phyloP scores from a whole-genome alignment of 768 basidiomycete genomes.

The Leucocoprinus sp. region DNA sequence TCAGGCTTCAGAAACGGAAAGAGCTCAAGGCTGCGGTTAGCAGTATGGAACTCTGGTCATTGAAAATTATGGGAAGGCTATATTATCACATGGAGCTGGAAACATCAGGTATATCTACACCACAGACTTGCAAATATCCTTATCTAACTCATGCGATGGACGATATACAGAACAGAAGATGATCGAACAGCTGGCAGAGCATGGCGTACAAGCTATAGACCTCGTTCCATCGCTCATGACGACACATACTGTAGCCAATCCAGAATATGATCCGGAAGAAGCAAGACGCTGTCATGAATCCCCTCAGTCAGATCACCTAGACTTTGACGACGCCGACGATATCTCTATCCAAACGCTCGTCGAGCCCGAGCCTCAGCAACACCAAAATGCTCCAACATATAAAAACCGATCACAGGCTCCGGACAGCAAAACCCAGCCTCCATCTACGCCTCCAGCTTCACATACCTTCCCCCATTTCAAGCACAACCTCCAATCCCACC shows the following conservation, averaged over 20 bases:
- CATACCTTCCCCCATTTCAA: constrained; percentile 8
- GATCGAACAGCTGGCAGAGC: constrained; percentile 88
- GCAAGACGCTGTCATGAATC: constrained; percentile 39
- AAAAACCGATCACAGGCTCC: constrained; percentile 1
- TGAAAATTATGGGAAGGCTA: constrained; percentile 96
- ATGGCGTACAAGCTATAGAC: constrained; percentile 85
- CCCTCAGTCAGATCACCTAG: constrained; percentile 12
- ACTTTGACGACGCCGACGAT: constrained; percentile 21
- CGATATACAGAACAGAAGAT: constrained; percentile 87
- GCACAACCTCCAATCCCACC: constrained; percentile 19
- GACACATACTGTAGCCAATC: constrained; percentile 94
- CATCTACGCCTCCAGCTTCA: constrained; percentile 16
- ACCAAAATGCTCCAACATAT: constrained; percentile 2
- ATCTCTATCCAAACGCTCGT: constrained; percentile 37
- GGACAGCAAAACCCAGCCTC: not conserved
- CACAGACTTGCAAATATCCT: not conserved
- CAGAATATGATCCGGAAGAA: constrained; percentile 90
- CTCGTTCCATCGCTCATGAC: constrained; percentile 94
- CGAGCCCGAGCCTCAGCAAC: constrained; percentile 11
- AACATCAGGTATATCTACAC: constrained; percentile 58
- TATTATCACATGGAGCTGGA: constrained; percentile 99
- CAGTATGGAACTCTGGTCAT: constrained; percentile 81
- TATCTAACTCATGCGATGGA: not conserved
- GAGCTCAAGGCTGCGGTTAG: constrained; percentile 63
- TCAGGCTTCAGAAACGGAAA: constrained; percentile 54